Base-by-base conservation (phyloP, 1,284 basidiomycete genomes). In the Tilletiaria anomala region DNA sequence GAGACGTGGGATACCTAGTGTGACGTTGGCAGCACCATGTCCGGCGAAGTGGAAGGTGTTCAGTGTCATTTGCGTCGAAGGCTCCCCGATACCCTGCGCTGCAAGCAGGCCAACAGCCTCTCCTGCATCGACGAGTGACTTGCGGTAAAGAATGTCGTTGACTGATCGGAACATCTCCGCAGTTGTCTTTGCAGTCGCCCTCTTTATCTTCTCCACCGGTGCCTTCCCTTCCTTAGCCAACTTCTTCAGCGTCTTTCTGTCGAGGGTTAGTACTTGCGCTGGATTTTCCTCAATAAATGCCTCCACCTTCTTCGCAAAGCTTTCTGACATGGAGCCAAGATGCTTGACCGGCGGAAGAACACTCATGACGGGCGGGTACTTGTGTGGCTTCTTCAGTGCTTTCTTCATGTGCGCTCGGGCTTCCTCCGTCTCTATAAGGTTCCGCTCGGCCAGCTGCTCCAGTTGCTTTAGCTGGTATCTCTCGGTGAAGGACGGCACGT, bases 21-120 rank as follows among this genome's bases (percentile, higher is more conserved):
- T 99, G 50, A 99, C 93, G 68, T 99, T 99, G 29, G 93, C 91
- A 45, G 93, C 91, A 70, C 93, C 93, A 69, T 97, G 93, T 56
- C 91, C 87, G 81, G 61, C 44, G 68, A 97, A 94, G 73, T 99
- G 93, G 78, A 99, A 99, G 6, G 93, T 99, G 69, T 99, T 99
- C 54, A 99, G 72, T 21, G 93, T 99, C 93, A 99, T 99, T 68
- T 99, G 93, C 1, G 93, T 99, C 18, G 93, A 97, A 3, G 93
- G 93, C 69, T 99, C 93, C 47, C 93, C 93, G 36, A 99, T 79
- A 84, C 89, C 86, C 73, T 99, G 93, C 17, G 89, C 91, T n/a
- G 93, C 93, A 37, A 99, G 73, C 36, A 97, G 70, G 42, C 93
- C 93, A 37, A 99, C 93, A 6, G 91, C 88, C 70, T 99, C 93